Evolutionary conservation across 1,284 basidiomycete species (phyloP), one percentile per base, ranked within the genome.

Genomic region (Caloboletus firmus): DNA sequence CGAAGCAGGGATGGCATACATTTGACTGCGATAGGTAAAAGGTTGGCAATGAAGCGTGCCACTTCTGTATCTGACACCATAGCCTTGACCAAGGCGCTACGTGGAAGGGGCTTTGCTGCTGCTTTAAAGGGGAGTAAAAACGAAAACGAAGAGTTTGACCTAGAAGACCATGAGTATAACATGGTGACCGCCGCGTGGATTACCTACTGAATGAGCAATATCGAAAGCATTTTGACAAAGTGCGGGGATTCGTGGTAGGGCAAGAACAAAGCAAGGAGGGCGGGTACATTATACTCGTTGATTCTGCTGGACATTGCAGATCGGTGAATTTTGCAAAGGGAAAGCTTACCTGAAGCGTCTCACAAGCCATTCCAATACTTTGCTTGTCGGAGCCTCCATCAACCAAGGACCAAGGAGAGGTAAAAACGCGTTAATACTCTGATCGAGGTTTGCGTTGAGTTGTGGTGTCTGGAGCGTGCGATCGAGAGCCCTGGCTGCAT

Each of bases 221-320:
- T 95, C 5, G 89, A 87, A 39, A 97, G 78, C 81, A 98, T 92
- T 68, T 96, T 95, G 9, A 89, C 83, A 71, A 99, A 99, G 68
- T 98, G 95, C 0, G 91, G 87, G 3, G 96, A 93, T 62, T 95
- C 92, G 66, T 98, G 94, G 69, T 96, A 98, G 0, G 97, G 97
- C 28, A 98, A 73, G 72, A 98, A 98, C 18, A 93, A 77, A 13
- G 86, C 76, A 7, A 99, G 78, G 20, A 95, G 65, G n/a, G 82
- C 79, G 45, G 89, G 79, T 39, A 95, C 80, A 65, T 98, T 97
- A 77, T 98, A 95, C 68, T 98, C 95, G 69, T 98, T 84, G 36
- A 98, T 84, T 66, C 95, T 96, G 65, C 26, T 6, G 22, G 28
- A 40, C 5, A 28, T 48, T 44, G 32, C 5, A 48, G 40, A 40